These are phyloP conservation scores for Pyropia haitanensis DNA, from an alignment of 23 red algal genomes.

Conservation along the genomic window DNA sequence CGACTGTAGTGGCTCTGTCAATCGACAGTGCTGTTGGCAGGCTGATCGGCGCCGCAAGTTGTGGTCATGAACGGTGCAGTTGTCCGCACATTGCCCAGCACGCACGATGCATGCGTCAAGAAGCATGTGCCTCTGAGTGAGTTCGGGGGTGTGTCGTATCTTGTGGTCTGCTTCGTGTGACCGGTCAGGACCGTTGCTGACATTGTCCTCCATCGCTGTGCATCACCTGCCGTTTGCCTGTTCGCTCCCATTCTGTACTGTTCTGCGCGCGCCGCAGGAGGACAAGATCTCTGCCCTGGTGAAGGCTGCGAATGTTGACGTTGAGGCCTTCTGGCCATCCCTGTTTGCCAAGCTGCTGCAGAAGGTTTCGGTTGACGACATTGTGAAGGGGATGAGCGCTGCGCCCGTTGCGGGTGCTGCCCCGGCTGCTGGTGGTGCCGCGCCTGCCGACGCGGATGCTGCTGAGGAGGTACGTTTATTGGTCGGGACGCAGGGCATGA, in stretches of 20 bases:
- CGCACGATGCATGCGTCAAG: no score
- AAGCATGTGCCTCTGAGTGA: no score
- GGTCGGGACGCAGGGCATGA: no score
- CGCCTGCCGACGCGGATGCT: conserved; percentile 13
- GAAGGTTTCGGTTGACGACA: conserved; percentile 61
- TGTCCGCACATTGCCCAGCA: no score
- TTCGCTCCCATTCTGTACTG: neutral
- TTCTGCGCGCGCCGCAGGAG: conserved; percentile 29
- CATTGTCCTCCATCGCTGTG: neutral
- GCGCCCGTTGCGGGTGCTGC: conserved; percentile 40
- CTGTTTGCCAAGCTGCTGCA: conserved; percentile 70
- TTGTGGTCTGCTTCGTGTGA: no score
- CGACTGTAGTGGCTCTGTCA: no score
- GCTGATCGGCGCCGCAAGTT: no score
- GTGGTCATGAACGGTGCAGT: no score
- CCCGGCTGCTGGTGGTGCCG: conserved; percentile 23
- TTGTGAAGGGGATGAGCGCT: conserved; percentile 64
- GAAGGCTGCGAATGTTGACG: conserved; percentile 59
- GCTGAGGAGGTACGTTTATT: conserved; percentile 8
- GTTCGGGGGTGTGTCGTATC: no score
- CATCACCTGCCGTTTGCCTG: neutral
- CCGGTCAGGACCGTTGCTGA: neutral
- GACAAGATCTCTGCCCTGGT: conserved; percentile 79
- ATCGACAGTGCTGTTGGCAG: no score
- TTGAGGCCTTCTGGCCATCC: conserved; percentile 75